phyloP scores from a whole-genome alignment of 2,329 filamentous ascomycete species.

The Xylaria sp. region DNA sequence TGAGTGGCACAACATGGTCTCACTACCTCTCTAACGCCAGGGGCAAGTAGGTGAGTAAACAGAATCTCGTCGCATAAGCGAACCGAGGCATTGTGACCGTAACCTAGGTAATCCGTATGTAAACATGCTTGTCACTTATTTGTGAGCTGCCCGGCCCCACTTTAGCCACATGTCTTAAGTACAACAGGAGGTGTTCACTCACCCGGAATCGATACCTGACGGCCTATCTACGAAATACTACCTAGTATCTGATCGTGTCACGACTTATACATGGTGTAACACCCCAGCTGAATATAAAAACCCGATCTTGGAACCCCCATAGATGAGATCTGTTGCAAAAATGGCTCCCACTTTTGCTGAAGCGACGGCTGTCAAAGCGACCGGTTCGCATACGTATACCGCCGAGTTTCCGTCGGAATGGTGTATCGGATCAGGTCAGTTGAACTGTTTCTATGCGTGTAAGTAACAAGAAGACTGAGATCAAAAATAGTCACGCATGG shows the following conservation, averaged over 20 bases:
- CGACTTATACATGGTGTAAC: background rate
- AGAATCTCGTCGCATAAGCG: background rate
- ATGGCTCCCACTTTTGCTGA: constrained; percentile 27
- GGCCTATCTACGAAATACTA: background rate
- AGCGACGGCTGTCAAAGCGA: constrained; percentile 23
- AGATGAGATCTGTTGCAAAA: background rate
- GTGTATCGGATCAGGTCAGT: constrained; percentile 31
- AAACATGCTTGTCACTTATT: background rate
- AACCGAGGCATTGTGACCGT: background rate
- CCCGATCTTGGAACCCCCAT: no score
- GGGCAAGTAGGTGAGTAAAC: no score
- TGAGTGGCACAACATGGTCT: no score
- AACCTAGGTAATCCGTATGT: background rate
- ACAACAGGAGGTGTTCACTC: no score
- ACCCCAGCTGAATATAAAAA: no score
- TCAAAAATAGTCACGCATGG: constrained; percentile 59
- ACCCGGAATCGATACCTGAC: constrained; percentile 4
- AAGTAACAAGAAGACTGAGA: background rate
- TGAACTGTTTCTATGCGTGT: background rate
- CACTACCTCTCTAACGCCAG: no score
- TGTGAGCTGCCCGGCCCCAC: background rate
- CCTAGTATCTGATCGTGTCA: background rate
- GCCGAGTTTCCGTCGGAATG: constrained; percentile 24
- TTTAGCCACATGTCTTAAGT: background rate
- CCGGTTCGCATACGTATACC: constrained; percentile 26